Evolutionary conservation across 2,329 filamentous ascomycete genomes (phyloP).

Genomic region (Zopfia rhizophila): DNA sequence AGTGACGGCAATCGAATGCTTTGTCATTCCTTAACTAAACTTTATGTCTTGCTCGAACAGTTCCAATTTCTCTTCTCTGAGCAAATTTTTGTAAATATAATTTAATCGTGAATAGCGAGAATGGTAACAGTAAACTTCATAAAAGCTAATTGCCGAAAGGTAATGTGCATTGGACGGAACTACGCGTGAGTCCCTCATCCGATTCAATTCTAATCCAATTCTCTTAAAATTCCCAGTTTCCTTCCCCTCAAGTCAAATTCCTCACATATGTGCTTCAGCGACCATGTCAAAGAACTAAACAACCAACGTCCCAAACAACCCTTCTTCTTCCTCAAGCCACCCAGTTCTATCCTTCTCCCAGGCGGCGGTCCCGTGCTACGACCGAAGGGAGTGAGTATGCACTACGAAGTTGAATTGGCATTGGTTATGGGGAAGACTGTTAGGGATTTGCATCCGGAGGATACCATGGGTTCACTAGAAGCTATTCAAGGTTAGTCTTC

Average conservation of each 20-base stretch:
- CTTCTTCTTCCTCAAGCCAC: conserved; percentile 98
- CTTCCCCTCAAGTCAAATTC: conserved; percentile 12
- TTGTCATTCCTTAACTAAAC: too few relatives aligned
- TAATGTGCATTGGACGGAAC: conserved; percentile 92
- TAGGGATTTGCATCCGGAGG: conserved; percentile 77
- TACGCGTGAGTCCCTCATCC: conserved; percentile 76
- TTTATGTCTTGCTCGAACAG: conserved; percentile 1
- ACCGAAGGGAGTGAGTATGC: conserved; percentile 83
- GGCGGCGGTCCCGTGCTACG: conserved; percentile 81
- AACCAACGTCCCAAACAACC: conserved; percentile 90
- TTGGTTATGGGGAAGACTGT: conserved; percentile 86
- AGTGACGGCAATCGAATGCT: conserved; percentile 16
- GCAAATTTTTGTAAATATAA: conserved; percentile 12
- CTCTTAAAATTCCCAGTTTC: not conserved
- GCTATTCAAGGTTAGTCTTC: conserved; percentile 76
- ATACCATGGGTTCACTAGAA: conserved; percentile 79
- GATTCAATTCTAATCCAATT: not conserved
- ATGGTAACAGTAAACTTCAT: conserved; percentile 52
- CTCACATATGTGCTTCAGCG: conserved; percentile 63
- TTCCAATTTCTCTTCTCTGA: not conserved
- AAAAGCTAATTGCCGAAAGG: conserved; percentile 60
- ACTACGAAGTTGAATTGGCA: conserved; percentile 95
- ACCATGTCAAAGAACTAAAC: conserved; percentile 93
- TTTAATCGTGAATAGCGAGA: conserved; percentile 8
- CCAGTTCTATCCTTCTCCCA: conserved; percentile 84